These are phyloP conservation scores for Lichtheimia hyalospora DNA, from an alignment of 371 early-diverging fungal species.

Conservation along the genomic window DNA sequence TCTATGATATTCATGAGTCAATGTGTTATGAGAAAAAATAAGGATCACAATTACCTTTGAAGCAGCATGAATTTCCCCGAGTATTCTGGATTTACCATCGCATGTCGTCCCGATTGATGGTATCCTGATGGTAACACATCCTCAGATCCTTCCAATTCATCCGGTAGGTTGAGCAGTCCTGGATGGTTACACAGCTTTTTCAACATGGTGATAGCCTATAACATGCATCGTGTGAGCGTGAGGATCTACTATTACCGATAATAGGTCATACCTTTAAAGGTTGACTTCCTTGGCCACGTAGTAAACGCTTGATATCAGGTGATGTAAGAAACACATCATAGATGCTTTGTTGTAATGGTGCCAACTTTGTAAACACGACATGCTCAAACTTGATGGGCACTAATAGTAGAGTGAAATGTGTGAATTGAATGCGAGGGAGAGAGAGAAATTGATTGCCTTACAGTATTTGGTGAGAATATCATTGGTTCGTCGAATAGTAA, in stretches of 20 bases:
- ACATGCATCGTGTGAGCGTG: not conserved
- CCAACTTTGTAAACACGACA: conserved; percentile 91
- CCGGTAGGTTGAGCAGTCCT: conserved; percentile 69
- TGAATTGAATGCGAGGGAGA: not conserved
- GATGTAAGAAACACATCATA: conserved; percentile 82
- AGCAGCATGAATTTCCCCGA: conserved; percentile 91
- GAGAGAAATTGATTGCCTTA: conserved; percentile 36
- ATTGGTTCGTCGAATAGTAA: conserved; percentile 95
- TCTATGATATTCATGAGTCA: conserved; percentile 15
- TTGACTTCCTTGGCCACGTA: conserved; percentile 63
- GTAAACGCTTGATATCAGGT: conserved; percentile 71
- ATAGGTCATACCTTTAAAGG: conserved; percentile 60
- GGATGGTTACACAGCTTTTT: conserved; percentile 98
- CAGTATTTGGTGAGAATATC: conserved; percentile 93
- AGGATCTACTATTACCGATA: not conserved
- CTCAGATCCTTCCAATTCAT: conserved; percentile 71
- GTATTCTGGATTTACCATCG: conserved; percentile 63
- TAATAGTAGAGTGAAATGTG: conserved; percentile 17
- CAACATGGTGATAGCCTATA: conserved; percentile 81
- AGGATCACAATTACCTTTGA: conserved; percentile 55
- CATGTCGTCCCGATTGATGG: conserved; percentile 23
- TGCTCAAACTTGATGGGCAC: conserved; percentile 96
- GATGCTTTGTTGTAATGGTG: conserved; percentile 75
- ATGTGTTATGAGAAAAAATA: not conserved
- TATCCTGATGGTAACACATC: conserved; percentile 52